A percentile compares a stretch with the other conserved stretches of the same genome.
Evolutionary conservation across 1,139 yeast species (phyloP).

Genomic region (Blastobotrys serpentis): DNA sequence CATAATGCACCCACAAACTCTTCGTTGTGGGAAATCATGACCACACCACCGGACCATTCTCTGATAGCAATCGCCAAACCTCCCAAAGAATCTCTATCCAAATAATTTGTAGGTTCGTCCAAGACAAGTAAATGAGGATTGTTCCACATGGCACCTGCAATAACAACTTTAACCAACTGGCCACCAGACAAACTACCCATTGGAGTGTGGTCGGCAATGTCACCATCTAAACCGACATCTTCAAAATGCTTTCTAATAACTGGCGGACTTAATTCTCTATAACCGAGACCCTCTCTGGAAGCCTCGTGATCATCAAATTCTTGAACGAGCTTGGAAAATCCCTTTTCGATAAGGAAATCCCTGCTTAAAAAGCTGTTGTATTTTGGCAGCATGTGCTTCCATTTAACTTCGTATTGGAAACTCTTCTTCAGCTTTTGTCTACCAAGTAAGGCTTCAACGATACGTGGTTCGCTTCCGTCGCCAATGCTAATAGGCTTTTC

Average conservation of each 20-base stretch:
- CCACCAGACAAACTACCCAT: constrained; percentile 97
- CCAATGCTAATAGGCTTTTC: constrained; percentile 71
- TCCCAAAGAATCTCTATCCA: constrained; percentile 96
- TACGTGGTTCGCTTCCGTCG: constrained; percentile 88
- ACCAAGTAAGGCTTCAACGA: constrained; percentile 91
- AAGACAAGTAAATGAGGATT: constrained; percentile 96
- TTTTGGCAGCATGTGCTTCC: constrained; percentile 92
- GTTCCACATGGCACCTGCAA: constrained; percentile 99
- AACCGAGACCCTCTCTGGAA: constrained; percentile 97
- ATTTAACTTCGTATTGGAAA: constrained; percentile 94
- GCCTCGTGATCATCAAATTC: constrained; percentile 98
- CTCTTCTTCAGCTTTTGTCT: constrained; percentile 95
- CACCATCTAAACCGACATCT: constrained; percentile 96
- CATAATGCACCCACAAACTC: constrained; percentile 97
- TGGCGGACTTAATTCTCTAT: constrained; percentile 85
- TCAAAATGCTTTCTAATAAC: constrained; percentile 96
- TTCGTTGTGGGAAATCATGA: constrained; percentile 95
- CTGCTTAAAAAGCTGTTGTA: constrained; percentile 92
- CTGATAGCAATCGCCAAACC: constrained; percentile 96
- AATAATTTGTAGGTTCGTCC: constrained; percentile 97
- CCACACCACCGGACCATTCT: constrained; percentile 98
- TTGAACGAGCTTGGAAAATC: constrained; percentile 85
- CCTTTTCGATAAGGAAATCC: constrained; percentile 73
- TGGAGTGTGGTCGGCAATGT: constrained; percentile 97
- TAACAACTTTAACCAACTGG: constrained; percentile 95